Conservation (phyloP, 441 rosid species). For the Gossypium gossypioides region DNA sequence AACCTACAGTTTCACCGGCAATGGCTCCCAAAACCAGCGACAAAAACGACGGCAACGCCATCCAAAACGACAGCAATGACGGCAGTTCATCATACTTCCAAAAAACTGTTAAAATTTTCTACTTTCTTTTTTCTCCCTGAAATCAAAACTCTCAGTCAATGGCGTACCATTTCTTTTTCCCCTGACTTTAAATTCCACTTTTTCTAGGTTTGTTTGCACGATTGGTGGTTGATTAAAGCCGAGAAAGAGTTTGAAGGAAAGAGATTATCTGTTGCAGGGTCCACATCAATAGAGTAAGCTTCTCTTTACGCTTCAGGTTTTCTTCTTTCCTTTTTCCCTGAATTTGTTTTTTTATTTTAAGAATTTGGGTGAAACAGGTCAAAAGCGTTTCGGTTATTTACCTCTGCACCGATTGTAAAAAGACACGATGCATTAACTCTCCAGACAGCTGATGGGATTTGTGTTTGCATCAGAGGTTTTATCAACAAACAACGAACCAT, state of each 20-base stretch:
- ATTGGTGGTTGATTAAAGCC: slow-evolving; percentile 80
- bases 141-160: not conserved
- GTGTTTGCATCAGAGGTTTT: slow-evolving; percentile 42
- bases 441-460: slow-evolving; percentile 51
- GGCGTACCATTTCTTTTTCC: too few species aligned
- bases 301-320: not conserved
- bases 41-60: not conserved
- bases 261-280: slow-evolving; percentile 64
- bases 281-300: slow-evolving; percentile 38
- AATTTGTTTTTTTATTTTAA: not conserved
- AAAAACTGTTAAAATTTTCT: slow-evolving; percentile 23
- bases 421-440: slow-evolving; percentile 46
- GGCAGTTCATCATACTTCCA: slow-evolving; percentile 24
- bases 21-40: not conserved
- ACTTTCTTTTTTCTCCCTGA: not conserved
- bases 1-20: not conserved
- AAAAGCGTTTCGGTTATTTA: slow-evolving; percentile 42
- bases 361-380: slow-evolving; percentile 19
- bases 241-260: slow-evolving; percentile 37
- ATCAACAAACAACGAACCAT: slow-evolving; percentile 36
- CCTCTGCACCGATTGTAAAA: slow-evolving; percentile 56
- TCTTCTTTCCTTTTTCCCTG: not conserved
- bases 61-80: not conserved
- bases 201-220: slow-evolving; percentile 44
- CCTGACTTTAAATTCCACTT: not conserved